phyloP scores from a whole-genome alignment of 345 rosid genomes.

The Euphorbia lathyris region DNA sequence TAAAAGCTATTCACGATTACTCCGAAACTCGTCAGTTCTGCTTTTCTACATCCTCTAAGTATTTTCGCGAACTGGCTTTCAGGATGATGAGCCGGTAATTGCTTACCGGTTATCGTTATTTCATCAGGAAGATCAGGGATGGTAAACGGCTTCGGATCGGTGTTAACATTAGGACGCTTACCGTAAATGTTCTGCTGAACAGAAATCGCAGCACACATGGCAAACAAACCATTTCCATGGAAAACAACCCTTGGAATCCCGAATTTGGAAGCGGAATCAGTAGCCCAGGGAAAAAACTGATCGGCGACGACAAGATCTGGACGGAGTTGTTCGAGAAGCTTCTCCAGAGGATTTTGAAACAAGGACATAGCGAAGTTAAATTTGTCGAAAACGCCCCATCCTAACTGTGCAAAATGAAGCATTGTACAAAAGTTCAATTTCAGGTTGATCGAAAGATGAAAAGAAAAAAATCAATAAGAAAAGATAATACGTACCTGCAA shows the following conservation, averaged over 20 bases:
- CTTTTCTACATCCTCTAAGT: not conserved
- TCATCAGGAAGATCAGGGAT: not conserved
- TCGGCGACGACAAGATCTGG: conserved; percentile 43
- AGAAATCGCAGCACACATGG: conserved; percentile 18
- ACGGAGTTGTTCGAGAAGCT: not conserved
- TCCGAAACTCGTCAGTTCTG: not conserved
- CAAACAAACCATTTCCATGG: conserved; percentile 31
- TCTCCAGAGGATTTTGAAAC: not conserved
- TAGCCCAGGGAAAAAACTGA: conserved; percentile 35
- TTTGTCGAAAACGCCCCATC: not conserved
- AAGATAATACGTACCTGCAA: too few species aligned
- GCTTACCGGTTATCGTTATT: conserved; percentile 23
- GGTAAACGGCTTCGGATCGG: conserved; percentile 20
- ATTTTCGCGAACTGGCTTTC: not conserved
- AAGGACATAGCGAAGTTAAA: not conserved
- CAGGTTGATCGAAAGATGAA: too few species aligned
- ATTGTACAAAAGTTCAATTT: too few species aligned
- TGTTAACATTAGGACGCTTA: conserved; percentile 5
- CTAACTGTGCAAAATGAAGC: too few species aligned
- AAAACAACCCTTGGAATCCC: conserved; percentile 38
- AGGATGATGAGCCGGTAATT: conserved; percentile 10
- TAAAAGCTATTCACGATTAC: conserved; percentile 38
- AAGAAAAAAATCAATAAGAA: too few species aligned
- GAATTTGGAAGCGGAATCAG: conserved; percentile 32
- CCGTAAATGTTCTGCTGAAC: conserved; percentile 11